Conservation (phyloP, 768 basidiomycete species). For the Hypholoma fasciculare region DNA sequence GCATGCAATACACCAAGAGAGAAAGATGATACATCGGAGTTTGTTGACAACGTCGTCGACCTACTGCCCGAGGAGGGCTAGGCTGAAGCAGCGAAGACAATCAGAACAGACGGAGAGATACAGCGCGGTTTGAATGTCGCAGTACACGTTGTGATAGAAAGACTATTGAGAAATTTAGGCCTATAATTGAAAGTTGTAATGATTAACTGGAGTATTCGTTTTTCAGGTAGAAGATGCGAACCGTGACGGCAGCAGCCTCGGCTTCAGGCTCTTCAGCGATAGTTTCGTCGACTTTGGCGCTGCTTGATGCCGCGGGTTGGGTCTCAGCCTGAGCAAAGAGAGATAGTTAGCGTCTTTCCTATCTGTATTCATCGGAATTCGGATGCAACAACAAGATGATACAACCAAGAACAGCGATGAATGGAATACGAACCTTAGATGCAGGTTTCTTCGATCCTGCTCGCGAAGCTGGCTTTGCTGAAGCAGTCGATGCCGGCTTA, state of each 20-base stretch:
- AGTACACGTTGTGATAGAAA: not conserved
- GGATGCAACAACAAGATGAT: not conserved
- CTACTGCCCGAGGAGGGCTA: slow-evolving; percentile 10
- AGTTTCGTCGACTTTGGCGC: slow-evolving; percentile 38
- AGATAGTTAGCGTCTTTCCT: slow-evolving; percentile 17
- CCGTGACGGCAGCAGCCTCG: slow-evolving; percentile 26
- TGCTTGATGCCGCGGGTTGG: slow-evolving; percentile 35
- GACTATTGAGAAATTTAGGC: slow-evolving; percentile 9
- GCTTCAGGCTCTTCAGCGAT: slow-evolving; percentile 59
- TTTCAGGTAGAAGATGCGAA: not conserved
- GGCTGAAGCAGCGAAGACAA: slow-evolving; percentile 3
- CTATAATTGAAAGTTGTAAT: not conserved
- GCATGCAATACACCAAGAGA: slow-evolving; percentile 16
- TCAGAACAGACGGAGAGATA: not conserved
- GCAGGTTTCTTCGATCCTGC: slow-evolving; percentile 63
- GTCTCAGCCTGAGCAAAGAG: slow-evolving; percentile 33
- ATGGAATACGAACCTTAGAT: slow-evolving; percentile 49
- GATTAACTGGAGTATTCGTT: not conserved
- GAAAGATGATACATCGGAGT: slow-evolving; percentile 17
- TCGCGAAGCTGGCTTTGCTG: slow-evolving; percentile 56
- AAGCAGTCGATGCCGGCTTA: slow-evolving; percentile 44
- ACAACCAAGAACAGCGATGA: not conserved
- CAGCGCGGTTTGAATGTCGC: not conserved
- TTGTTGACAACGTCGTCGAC: slow-evolving; percentile 12
- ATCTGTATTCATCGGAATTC: not conserved